phyloP scores from a whole-genome alignment of 2,329 filamentous ascomycete species.

The Aquanectria penicillioides region DNA sequence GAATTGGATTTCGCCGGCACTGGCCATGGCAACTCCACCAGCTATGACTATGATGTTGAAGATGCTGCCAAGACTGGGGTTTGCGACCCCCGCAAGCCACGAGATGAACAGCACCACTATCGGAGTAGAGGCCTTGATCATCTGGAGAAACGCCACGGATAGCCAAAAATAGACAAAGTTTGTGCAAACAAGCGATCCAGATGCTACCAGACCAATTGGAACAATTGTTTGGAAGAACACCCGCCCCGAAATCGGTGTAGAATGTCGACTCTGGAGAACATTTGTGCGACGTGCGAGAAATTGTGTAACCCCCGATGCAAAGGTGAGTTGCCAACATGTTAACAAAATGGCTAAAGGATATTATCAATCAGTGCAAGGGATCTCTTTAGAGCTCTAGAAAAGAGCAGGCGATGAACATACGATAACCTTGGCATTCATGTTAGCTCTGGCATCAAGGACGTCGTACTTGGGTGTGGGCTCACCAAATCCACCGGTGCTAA shows the following conservation, averaged over 20 bases:
- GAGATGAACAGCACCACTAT: conserved; percentile 72
- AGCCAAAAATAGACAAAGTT: conserved; percentile 74
- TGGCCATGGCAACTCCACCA: conserved; percentile 59
- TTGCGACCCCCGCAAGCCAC: conserved; percentile 63
- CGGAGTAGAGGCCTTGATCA: conserved; percentile 73
- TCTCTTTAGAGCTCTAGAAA: background rate
- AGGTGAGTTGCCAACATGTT: conserved; percentile 73
- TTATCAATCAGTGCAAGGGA: background rate
- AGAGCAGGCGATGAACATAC: too few relatives aligned
- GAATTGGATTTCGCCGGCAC: conserved; percentile 72
- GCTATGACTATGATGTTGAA: conserved; percentile 61
- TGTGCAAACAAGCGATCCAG: conserved; percentile 69
- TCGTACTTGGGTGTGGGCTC: conserved; percentile 49
- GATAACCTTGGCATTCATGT: conserved; percentile 34
- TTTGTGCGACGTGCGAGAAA: conserved; percentile 69
- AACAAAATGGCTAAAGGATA: conserved; percentile 59
- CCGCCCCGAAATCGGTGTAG: conserved; percentile 66
- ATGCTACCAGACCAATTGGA: conserved; percentile 72
- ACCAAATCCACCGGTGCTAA: conserved; percentile 79
- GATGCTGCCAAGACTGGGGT: conserved; percentile 54
- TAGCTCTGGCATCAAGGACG: background rate
- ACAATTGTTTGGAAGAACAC: conserved; percentile 70
- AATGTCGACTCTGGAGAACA: conserved; percentile 68
- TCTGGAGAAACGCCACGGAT: conserved; percentile 73
- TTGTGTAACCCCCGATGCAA: conserved; percentile 71